Evolutionary conservation across 2,329 filamentous ascomycete species (phyloP), one percentile per base, ranked within the genome.

Genomic region (Neodidymelliopsis sp.): DNA sequence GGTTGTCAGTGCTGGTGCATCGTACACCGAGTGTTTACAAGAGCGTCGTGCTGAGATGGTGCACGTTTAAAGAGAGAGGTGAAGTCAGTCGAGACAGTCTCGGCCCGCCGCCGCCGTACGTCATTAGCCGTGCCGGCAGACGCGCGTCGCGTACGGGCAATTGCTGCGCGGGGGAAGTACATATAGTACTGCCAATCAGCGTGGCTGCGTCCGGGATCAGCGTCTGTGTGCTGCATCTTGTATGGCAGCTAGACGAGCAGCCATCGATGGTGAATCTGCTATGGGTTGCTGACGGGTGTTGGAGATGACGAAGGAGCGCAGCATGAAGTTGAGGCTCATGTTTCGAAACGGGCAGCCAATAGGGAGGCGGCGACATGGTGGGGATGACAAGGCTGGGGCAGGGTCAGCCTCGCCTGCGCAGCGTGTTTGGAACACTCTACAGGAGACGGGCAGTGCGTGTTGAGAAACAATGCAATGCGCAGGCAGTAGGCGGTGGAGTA

Each of bases 331-430:
- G 29, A 30, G 18, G 37, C 24, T 36, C 18, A 24, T n/a, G 54
- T 50, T 45, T 53, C 33, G 43, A 54, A 60, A 60, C 48, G 9
- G 15, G 42, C 34, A 34, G 44, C 59, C 47, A 56, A 58, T 60
- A 25, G 43, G 41, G 24, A 16, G 18, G 24, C 37, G 10, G 36
- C 38, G 43, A 27, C 29, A 42, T 18, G 5, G 16, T 31, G 28
- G 28, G 19, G 29, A 22, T 31, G 24, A 31, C 24, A 19, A 35
- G 47, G 28, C 28, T 24, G 16, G 42, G 37, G 15, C 37, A 29
- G 22, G 34, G 36, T n/a, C 18, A 33, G 34, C 40, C 36, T 53
- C 33, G 42, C 16, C 22, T 15, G 31, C 5, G 23, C 15, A 23
- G 16, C n/a, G 22, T 35, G 47, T 13, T 23, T 49, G 40, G 24